Conservation (phyloP, 139 green algal genomes). For the Closterium sp. region DNA sequence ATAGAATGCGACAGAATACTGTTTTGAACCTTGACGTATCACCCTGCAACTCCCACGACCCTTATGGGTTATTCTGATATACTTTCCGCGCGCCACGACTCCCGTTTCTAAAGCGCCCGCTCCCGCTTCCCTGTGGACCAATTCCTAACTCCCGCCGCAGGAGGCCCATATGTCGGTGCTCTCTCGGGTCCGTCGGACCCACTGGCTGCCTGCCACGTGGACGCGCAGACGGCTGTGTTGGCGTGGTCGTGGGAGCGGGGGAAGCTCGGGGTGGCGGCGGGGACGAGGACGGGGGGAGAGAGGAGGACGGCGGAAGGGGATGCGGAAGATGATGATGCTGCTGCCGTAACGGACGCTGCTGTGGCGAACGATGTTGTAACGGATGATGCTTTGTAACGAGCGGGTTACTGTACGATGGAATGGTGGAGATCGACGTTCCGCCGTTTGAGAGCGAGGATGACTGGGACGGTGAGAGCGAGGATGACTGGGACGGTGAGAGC, state of each 20-base stretch:
- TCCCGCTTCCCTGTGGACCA: not conserved
- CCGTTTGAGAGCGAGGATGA: not conserved
- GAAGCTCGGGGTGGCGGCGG: not conserved
- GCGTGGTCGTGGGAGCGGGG: not conserved
- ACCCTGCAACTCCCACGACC: no score
- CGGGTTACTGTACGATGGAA: not conserved
- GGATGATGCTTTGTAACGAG: not conserved
- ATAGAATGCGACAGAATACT: not conserved
- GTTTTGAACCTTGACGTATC: no score
- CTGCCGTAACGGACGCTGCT: not conserved
- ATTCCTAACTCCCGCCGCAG: not conserved
- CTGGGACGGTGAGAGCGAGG: not conserved
- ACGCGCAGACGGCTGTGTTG: not conserved
- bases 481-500: not conserved
- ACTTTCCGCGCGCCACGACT: no score
- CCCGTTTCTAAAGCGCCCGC: not conserved
- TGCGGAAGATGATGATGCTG: not conserved
- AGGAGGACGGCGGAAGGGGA: not conserved
- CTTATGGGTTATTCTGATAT: no score
- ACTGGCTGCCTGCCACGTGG: not conserved
- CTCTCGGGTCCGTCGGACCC: not conserved
- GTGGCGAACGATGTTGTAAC: not conserved
- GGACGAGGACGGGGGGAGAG: not conserved
- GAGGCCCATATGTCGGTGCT: not conserved
- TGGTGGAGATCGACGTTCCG: not conserved